Evolutionary conservation across 2,329 filamentous ascomycete genomes (phyloP).

Genomic region (Venturia effusa): DNA sequence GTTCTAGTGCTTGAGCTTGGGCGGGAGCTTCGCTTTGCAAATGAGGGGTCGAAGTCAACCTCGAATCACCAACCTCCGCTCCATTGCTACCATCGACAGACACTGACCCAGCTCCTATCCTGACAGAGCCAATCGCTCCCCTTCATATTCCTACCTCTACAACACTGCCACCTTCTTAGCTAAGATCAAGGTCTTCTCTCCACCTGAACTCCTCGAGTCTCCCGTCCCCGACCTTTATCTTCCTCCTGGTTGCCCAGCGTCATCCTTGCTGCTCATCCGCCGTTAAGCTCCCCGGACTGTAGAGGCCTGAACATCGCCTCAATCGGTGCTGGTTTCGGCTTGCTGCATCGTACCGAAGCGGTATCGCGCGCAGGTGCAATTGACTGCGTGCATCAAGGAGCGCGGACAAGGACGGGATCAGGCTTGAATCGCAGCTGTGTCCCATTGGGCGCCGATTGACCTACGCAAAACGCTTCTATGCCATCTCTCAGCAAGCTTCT

Average conservation of each 20-base stretch:
- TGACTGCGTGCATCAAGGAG: neutral
- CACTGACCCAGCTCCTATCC: neutral
- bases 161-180: neutral
- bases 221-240: neutral
- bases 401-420: neutral
- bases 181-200: neutral
- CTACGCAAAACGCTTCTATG: slow-evolving; percentile 45
- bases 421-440: slow-evolving; percentile 1
- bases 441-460: neutral
- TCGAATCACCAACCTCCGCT: neutral
- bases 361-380: neutral
- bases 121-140: neutral
- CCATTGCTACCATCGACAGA: neutral
- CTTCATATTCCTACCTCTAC: neutral
- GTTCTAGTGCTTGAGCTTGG: neutral
- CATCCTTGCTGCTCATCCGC: neutral
- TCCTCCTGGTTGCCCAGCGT: neutral
- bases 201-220: neutral
- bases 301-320: neutral
- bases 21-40: neutral
- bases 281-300: neutral
- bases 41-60: neutral
- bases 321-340: slow-evolving; percentile 1
- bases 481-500: slow-evolving; percentile 80
- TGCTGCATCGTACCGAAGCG: neutral